Conservation (phyloP, 2,329 filamentous ascomycete species). For the Phaeoacremonium minimum region DNA sequence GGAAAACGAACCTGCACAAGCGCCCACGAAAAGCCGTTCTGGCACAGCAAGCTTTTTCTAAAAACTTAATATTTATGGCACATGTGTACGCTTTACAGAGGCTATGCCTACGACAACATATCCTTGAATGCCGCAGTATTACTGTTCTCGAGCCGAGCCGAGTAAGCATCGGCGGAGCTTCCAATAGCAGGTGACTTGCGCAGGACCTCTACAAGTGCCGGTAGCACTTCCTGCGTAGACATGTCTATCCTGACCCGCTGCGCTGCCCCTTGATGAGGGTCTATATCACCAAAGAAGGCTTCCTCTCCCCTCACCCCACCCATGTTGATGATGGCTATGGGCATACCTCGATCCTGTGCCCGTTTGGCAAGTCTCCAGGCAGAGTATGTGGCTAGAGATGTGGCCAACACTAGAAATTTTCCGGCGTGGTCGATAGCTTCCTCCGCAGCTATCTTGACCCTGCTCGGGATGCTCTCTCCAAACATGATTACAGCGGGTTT, state of each 20-base stretch:
- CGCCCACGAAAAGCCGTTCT: constrained; percentile 15
- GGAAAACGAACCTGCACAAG: constrained; percentile 12
- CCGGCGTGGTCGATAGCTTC: constrained; percentile 72
- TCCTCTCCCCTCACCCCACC: constrained; percentile 80
- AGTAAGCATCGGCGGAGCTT: not conserved
- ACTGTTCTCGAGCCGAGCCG: constrained; percentile 13
- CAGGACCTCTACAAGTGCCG: constrained; percentile 50
- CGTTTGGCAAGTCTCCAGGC: constrained; percentile 86
- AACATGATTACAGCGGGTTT: constrained; percentile 97
- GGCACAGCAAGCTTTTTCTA: constrained; percentile 48
- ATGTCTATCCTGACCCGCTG: constrained; percentile 53
- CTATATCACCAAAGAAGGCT: constrained; percentile 57
- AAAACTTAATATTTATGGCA: constrained; percentile 16
- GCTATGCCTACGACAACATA: constrained; percentile 47
- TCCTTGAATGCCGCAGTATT: constrained; percentile 47
- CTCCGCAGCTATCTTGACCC: constrained; percentile 74
- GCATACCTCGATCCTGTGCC: constrained; percentile 77
- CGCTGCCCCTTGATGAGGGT: constrained; percentile 44
- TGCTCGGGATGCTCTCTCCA: constrained; percentile 73
- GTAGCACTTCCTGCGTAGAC: constrained; percentile 53
- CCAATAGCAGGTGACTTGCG: constrained; percentile 20
- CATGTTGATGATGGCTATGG: constrained; percentile 83
- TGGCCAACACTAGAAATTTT: constrained; percentile 76
- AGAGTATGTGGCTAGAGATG: constrained; percentile 89
- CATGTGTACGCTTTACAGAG: constrained; percentile 11